phyloP scores from a whole-genome alignment of 768 basidiomycete genomes.

The Leccinum sublutescens region DNA sequence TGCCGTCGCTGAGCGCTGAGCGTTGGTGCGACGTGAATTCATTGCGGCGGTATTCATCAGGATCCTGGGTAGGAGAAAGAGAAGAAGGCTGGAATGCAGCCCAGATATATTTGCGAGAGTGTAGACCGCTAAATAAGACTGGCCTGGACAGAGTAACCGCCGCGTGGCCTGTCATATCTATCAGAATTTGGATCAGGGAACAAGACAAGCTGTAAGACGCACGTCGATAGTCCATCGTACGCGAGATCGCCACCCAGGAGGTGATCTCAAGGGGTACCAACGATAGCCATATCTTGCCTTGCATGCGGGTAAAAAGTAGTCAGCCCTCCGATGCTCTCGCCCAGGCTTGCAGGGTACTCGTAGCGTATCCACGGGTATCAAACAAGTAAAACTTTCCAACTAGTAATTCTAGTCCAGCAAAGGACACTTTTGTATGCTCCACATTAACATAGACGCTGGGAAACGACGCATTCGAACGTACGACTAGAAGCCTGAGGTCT shows the following conservation, averaged over 20 bases:
- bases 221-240: constrained; percentile 95
- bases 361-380: constrained; percentile 71
- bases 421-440: constrained; percentile 57
- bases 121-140: not conserved
- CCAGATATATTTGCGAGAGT: not conserved
- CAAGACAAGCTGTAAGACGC: constrained; percentile 25
- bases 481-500: constrained; percentile 24
- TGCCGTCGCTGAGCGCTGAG: constrained; percentile 20
- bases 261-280: constrained; percentile 75
- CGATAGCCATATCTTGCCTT: constrained; percentile 81
- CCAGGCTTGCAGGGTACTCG: constrained; percentile 31
- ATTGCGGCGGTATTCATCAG: constrained; percentile 27
- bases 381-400: constrained; percentile 89
- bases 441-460: not conserved
- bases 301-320: not conserved
- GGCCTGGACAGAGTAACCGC: constrained; percentile 1
- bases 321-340: not conserved
- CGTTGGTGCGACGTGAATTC: constrained; percentile 27
- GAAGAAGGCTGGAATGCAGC: not conserved
- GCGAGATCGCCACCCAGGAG: constrained; percentile 68
- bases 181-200: not conserved
- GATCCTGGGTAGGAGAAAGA: not conserved
- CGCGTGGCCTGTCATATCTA: constrained; percentile 56
- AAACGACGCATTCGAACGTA: constrained; percentile 36
- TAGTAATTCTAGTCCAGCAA: constrained; percentile 90